Percentiles rank a stretch among this genome's conserved stretches.
These are phyloP conservation scores for Viola odorata DNA, from an alignment of 345 rosid species.

Conservation along the genomic window DNA sequence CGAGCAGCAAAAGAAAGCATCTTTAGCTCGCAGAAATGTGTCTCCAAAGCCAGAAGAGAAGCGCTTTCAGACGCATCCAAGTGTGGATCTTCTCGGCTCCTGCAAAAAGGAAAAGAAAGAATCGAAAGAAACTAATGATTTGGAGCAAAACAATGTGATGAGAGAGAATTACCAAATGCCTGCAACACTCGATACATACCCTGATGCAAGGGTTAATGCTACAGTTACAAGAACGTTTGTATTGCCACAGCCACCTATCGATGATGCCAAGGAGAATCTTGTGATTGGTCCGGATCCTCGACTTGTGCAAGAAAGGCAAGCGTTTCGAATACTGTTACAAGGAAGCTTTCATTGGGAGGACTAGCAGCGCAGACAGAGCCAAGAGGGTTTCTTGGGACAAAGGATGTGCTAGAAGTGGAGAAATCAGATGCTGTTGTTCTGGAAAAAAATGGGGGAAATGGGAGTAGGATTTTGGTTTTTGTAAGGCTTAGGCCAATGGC, in stretches of 20 bases:
- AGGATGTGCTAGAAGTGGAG: slow-evolving; percentile 31
- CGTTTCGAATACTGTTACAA: slow-evolving; percentile 35
- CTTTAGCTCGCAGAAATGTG: slow-evolving; percentile 37
- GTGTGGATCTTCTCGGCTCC: slow-evolving; percentile 45
- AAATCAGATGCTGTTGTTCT: slow-evolving; percentile 29
- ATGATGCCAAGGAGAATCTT: slow-evolving; percentile 69
- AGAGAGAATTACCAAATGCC: slow-evolving; percentile 36
- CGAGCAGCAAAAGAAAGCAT: slow-evolving; percentile 89
- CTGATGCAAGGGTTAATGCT: slow-evolving; percentile 23
- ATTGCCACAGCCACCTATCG: slow-evolving; percentile 38
- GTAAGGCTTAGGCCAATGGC: slow-evolving; percentile 94
- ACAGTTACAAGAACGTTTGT: slow-evolving; percentile 41
- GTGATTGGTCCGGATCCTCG: slow-evolving; percentile 41
- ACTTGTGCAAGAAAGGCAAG: slow-evolving; percentile 42
- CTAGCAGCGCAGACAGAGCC: slow-evolving; percentile 23
- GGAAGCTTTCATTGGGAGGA: slow-evolving; percentile 66
- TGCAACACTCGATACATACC: too few species aligned
- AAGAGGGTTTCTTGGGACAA: slow-evolving; percentile 19
- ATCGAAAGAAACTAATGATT: slow-evolving; percentile 25
- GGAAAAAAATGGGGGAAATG: slow-evolving; percentile 27
- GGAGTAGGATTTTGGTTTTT: slow-evolving; percentile 67
- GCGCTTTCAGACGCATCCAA: slow-evolving; percentile 45
- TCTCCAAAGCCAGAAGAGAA: slow-evolving; percentile 47
- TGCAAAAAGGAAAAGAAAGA: slow-evolving; percentile 33
- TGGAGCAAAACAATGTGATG: slow-evolving; percentile 28